Percentiles rank a stretch among this genome's conserved stretches.
Conservation (phyloP, 148 eudicot species). For the Cornus controversa region DNA sequence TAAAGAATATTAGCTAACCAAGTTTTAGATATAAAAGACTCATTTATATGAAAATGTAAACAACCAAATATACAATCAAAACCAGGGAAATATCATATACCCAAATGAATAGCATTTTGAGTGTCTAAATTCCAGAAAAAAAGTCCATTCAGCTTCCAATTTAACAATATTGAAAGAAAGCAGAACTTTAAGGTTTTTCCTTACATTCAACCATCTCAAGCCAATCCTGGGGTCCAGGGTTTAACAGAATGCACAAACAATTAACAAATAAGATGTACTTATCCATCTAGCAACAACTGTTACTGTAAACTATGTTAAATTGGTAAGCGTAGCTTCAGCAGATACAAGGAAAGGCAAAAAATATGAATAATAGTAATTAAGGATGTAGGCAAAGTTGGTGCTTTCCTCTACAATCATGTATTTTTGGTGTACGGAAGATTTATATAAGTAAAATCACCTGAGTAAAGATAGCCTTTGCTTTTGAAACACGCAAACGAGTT, state of each 20-base stretch:
- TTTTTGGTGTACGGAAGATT: neutral
- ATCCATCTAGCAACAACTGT: neutral
- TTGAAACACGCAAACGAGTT: constrained; percentile 75
- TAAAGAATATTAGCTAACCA: too few species aligned
- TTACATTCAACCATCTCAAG: too few species aligned
- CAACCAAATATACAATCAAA: too few species aligned
- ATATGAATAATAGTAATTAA: neutral
- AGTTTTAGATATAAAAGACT: too few species aligned
- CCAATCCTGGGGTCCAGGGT: too few species aligned
- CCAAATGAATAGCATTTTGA: too few species aligned
- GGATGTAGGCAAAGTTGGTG: neutral
- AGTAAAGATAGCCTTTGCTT: constrained; percentile 85
- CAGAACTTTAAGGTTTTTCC: too few species aligned
- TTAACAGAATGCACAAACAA: neutral
- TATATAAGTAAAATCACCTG: constrained; percentile 47
- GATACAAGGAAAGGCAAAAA: neutral
- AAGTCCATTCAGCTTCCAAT: too few species aligned
- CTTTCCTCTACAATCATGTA: neutral
- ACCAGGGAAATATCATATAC: too few species aligned
- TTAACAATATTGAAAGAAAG: too few species aligned
- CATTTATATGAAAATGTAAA: too few species aligned
- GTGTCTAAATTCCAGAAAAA: too few species aligned
- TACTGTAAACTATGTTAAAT: neutral
- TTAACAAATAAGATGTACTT: neutral
- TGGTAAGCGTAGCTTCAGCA: neutral